Percentiles rank a stretch among this genome's conserved stretches.
phyloP scores from a whole-genome alignment of 805 yeast species.

The Wickerhamomyces alni region DNA sequence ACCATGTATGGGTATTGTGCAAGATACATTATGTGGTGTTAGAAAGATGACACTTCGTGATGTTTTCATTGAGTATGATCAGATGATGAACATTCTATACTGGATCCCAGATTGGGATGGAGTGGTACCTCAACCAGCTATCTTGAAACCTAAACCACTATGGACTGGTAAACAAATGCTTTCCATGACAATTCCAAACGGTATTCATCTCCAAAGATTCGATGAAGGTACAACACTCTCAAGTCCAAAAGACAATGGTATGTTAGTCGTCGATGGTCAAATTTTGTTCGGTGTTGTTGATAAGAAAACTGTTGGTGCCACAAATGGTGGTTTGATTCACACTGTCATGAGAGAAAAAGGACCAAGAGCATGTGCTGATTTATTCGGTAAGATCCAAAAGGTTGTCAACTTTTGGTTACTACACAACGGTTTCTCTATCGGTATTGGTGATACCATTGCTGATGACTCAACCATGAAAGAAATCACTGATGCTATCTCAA shows the following conservation, averaged over 20 bases:
- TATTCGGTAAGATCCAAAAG: slow-evolving; percentile 89
- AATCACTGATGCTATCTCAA: slow-evolving; percentile 87
- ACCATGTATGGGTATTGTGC: slow-evolving; percentile 99
- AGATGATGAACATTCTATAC: slow-evolving; percentile 91
- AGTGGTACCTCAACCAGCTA: slow-evolving; percentile 91
- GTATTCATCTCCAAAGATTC: slow-evolving; percentile 89
- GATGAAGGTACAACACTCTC: slow-evolving; percentile 82
- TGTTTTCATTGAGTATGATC: slow-evolving; percentile 80
- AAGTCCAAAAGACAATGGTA: slow-evolving; percentile 91
- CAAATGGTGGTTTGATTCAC: slow-evolving; percentile 96
- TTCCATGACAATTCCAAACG: slow-evolving; percentile 91
- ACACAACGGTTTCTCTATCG: slow-evolving; percentile 96
- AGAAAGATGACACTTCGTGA: slow-evolving; percentile 94
- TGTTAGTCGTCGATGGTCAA: slow-evolving; percentile 93
- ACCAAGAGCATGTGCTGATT: slow-evolving; percentile 78
- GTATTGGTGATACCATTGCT: slow-evolving; percentile 99
- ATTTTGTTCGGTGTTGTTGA: slow-evolving; percentile 97
- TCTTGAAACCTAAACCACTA: slow-evolving; percentile 87
- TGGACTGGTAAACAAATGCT: slow-evolving; percentile 97
- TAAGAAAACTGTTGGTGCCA: slow-evolving; percentile 96
- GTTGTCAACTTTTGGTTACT: slow-evolving; percentile 95
- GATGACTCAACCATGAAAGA: slow-evolving; percentile 94
- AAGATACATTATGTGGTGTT: slow-evolving; percentile 95
- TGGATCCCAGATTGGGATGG: slow-evolving; percentile 99
- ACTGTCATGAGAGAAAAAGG: slow-evolving; percentile 98